These are phyloP conservation scores for Linum usitatissimum DNA, from an alignment of 345 rosid genomes.

Conservation along the genomic window DNA sequence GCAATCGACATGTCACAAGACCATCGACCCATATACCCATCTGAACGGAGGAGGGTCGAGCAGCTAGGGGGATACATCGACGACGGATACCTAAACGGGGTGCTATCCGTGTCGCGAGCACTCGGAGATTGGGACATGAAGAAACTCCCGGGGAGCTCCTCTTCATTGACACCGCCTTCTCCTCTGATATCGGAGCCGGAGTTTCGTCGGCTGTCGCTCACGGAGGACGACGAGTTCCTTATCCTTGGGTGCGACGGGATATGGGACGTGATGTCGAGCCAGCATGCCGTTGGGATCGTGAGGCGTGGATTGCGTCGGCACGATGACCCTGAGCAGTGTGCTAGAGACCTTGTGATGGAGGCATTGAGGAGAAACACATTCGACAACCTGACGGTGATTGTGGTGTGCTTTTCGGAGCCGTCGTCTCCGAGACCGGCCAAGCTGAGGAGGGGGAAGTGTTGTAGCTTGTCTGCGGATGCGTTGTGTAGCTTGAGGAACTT, in stretches of 20 bases:
- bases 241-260: constrained; percentile 85
- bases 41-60: constrained; percentile 27
- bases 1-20: constrained; percentile 41
- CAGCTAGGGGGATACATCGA: constrained; percentile 46
- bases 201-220: constrained; percentile 37
- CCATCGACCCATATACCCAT: constrained; percentile 29
- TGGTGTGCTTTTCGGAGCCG: constrained; percentile 54
- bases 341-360: constrained; percentile 70
- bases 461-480: constrained; percentile 60
- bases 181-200: constrained; percentile 84
- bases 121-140: constrained; percentile 95
- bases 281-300: constrained; percentile 61
- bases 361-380: constrained; percentile 45
- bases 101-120: constrained; percentile 69
- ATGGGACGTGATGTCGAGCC: constrained; percentile 90
- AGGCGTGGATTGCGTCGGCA: constrained; percentile 50
- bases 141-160: constrained; percentile 25
- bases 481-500: constrained; percentile 48
- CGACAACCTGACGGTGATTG: constrained; percentile 71
- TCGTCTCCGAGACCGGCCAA: constrained; percentile 22
- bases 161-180: constrained; percentile 21
- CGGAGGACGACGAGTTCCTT: constrained; percentile 83
- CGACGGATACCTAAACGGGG: constrained; percentile 66
- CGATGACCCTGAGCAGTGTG: constrained; percentile 58
- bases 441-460: constrained; percentile 32